Conservation (phyloP, 2,329 filamentous ascomycete species). For the Pseudopithomyces maydicus region DNA sequence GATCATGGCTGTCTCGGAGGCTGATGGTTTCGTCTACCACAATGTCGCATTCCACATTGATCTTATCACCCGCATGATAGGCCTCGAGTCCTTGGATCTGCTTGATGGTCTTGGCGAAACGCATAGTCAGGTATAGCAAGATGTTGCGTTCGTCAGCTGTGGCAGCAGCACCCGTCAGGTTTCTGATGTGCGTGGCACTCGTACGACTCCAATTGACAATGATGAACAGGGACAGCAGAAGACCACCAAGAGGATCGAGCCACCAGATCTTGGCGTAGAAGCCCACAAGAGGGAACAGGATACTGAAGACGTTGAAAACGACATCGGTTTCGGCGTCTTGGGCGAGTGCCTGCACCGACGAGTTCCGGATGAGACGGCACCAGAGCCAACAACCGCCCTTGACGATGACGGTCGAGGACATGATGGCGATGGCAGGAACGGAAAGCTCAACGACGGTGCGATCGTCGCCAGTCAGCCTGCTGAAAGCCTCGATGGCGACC, state of each 20-base stretch:
- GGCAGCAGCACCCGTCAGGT: conserved; percentile 78
- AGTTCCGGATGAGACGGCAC: conserved; percentile 85
- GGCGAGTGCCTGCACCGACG: conserved; percentile 79
- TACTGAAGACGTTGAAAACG: conserved; percentile 88
- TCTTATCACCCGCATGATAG: conserved; percentile 83
- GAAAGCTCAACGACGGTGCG: conserved; percentile 75
- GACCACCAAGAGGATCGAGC: conserved; percentile 79
- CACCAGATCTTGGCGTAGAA: conserved; percentile 81
- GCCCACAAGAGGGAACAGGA: conserved; percentile 82
- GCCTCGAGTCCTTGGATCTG: conserved; percentile 85
- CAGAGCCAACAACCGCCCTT: conserved; percentile 85
- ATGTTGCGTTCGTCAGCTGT: conserved; percentile 83
- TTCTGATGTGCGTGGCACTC: conserved; percentile 76
- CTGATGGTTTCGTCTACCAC: conserved; percentile 78
- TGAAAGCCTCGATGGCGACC: conserved; percentile 72
- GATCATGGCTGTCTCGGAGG: conserved; percentile 79
- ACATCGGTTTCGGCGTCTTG: conserved; percentile 75
- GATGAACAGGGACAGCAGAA: conserved; percentile 77
- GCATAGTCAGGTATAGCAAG: conserved; percentile 88
- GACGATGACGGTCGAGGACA: conserved; percentile 79
- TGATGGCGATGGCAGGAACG: conserved; percentile 75
- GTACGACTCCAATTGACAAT: conserved; percentile 80
- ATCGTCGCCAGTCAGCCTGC: conserved; percentile 64
- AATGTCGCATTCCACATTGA: conserved; percentile 83
- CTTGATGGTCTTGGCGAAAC: conserved; percentile 85